Evolutionary conservation across 495 filamentous ascomycete genomes (phyloP), one percentile per base, ranked within the genome.

Genomic region (Ascobolus immersus): DNA sequence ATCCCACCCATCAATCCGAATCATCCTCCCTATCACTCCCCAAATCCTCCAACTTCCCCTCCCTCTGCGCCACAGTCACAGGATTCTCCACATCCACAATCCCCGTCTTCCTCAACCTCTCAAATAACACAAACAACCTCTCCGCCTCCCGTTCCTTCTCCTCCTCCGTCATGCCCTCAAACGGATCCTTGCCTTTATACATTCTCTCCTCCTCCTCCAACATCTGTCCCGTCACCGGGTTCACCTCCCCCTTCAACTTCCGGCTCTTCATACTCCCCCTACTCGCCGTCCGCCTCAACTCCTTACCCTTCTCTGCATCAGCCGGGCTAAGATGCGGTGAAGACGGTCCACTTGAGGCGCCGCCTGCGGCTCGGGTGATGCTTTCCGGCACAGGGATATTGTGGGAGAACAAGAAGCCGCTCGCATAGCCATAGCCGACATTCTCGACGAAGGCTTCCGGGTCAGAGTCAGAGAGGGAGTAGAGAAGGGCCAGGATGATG

Each of bases 61-160:
- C 67, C 17, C 67, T 64, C 14, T 73, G 47, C 2, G 82, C 81
- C 41, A 71, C 62, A 29, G 65, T 62, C 6, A 94, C 69, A 5
- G 86, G 86, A 45, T 94, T 92, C 54, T 80, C 64, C 2, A 82
- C 74, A 35, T 67, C 64, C 29, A 94, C 62, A 7, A 93, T 59
- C 11, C 86, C 86, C 28, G 73, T 91, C 41, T 68, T 67, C 53
- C 66, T 80, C 26, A 91, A 52, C 48, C 81, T 69, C 54, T 96
- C 82, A 53, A 96, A 96, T 11, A 96, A 58, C 10, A 94, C 79
- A 55, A 94, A 92, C 0, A 96, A 55, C 43, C 65, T 71, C 51
- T 96, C 86, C 0, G 86, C 86, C 51, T 96, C 86, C 28, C 77
- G 60, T 47, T 92, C 79, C 52, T 75, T 92, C 60, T 96, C 82